Evolutionary conservation across 192 early-diverging fungal genomes (phyloP), one percentile per base, ranked within the genome.

Genomic region (Diversispora epigaea): DNA sequence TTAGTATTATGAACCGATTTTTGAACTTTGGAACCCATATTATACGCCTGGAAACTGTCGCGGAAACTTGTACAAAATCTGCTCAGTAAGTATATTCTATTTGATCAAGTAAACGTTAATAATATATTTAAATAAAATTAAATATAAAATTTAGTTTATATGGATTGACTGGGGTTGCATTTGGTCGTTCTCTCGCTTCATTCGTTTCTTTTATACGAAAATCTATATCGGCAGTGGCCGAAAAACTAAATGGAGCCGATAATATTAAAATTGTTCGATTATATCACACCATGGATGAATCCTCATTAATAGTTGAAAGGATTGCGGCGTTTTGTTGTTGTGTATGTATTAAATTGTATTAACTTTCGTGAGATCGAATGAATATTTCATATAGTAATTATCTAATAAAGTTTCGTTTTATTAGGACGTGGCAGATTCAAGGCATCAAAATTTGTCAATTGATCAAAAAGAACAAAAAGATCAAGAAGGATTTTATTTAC

Each of bases 111-210:
- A 14, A 21, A 50, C 11, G 49, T 25, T 50, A 32, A 11, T 67
- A 3, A 25, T 32, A 68, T 68, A 15, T 17, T 32, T 25, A 4
- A 52, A 55, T 6, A 40, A 32, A 40, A 47, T n/a, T 41, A 17
- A 2, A 22, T 55, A 14, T 22, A 22, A 45, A 47, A 68, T 68
- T 4, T 19, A 67, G 79, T 19, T 41, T 45, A 58, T 76, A 81
- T 63, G 80, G 80, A 7, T 47, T 77, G 12, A 68, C 69, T n/a
- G 80, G 80, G 1, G 19, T 76, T 11, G 75, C 80, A 32, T 81
- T 81, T 77, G 80, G 78, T 10, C 73, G 49, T 8, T 79, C 72
- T 25, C 50, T 81, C 39, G 52, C 68, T n/a, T 58, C 60, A 8
- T 55, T 67, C 10, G 25, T 65, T 22, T 21, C 71, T 22, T 58